Evolutionary conservation across 2,329 filamentous ascomycete species (phyloP).

Genomic region (Tolypocladium amazonense): DNA sequence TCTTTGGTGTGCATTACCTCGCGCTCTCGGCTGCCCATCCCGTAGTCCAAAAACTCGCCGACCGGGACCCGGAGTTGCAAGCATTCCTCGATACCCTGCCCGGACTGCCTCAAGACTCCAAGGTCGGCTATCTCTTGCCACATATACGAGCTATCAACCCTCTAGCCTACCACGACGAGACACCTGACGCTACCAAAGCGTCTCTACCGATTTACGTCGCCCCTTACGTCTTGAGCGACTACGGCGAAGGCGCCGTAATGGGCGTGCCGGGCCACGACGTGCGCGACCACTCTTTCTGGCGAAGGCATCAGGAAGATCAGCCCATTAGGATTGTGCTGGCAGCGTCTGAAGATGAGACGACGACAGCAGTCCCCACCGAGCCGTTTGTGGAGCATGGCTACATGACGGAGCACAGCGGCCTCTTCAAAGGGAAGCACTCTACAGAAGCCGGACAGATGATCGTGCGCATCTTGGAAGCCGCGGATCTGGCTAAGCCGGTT

Average conservation of each 20-base stretch:
- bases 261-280: conserved; percentile 79
- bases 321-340: conserved; percentile 55
- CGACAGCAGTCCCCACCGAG: conserved; percentile 29
- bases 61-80: conserved; percentile 49
- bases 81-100: conserved; percentile 57
- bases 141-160: conserved; percentile 55
- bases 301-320: conserved; percentile 49
- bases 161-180: conserved; percentile 42
- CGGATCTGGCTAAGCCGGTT: conserved; percentile 47
- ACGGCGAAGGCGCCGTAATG: conserved; percentile 84
- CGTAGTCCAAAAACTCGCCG: conserved; percentile 51
- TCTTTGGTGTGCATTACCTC: conserved; percentile 80
- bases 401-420: conserved; percentile 55
- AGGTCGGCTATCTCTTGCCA: conserved; percentile 57
- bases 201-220: conserved; percentile 69
- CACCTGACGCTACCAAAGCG: conserved; percentile 38
- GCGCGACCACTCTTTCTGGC: conserved; percentile 74
- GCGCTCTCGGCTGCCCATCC: conserved; percentile 67
- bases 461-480: conserved; percentile 42
- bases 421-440: conserved; percentile 54
- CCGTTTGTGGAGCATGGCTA: conserved; percentile 57
- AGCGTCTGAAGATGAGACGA: conserved; percentile 36
- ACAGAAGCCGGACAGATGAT: conserved; percentile 51
- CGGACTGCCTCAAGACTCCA: conserved; percentile 42
- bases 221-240: conserved; percentile 75